phyloP scores from a whole-genome alignment of 2,329 filamentous ascomycete species.

The Trichoderma hamatum region DNA sequence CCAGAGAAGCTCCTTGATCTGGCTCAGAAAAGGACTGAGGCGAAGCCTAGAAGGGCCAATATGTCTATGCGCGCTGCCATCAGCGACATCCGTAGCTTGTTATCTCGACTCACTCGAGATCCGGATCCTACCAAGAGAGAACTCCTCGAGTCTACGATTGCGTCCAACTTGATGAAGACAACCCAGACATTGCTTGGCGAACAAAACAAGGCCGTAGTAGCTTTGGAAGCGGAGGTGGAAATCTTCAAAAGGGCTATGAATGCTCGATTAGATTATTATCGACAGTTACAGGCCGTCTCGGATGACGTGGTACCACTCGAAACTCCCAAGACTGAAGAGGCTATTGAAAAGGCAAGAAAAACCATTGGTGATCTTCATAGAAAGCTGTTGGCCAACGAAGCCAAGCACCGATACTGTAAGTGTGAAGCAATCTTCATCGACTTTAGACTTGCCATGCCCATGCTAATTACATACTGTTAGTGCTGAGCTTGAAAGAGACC shows the following conservation, averaged over 20 bases:
- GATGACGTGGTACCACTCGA: slow-evolving; percentile 81
- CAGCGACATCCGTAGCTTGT: slow-evolving; percentile 68
- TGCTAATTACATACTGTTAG: slow-evolving; percentile 38
- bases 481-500: slow-evolving; percentile 56
- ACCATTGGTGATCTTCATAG: slow-evolving; percentile 50
- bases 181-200: slow-evolving; percentile 58
- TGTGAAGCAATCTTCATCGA: slow-evolving; percentile 23
- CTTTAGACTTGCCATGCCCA: neutral
- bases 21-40: slow-evolving; percentile 48
- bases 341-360: slow-evolving; percentile 41
- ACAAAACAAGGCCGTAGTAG: slow-evolving; percentile 53
- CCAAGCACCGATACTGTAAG: slow-evolving; percentile 75
- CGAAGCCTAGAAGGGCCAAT: slow-evolving; percentile 54
- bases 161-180: slow-evolving; percentile 63
- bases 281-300: slow-evolving; percentile 86
- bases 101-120: slow-evolving; percentile 45
- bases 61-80: slow-evolving; percentile 73
- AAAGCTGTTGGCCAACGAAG: slow-evolving; percentile 64
- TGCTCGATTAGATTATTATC: slow-evolving; percentile 83
- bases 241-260: slow-evolving; percentile 81
- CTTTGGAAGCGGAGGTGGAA: slow-evolving; percentile 71
- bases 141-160: slow-evolving; percentile 66
- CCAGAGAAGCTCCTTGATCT: slow-evolving; percentile 64
- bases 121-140: slow-evolving; percentile 52
- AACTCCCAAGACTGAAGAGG: slow-evolving; percentile 58